These are phyloP conservation scores for Marasmius tenuissimus DNA, from an alignment of 1,284 basidiomycete species.

Conservation along the genomic window DNA sequence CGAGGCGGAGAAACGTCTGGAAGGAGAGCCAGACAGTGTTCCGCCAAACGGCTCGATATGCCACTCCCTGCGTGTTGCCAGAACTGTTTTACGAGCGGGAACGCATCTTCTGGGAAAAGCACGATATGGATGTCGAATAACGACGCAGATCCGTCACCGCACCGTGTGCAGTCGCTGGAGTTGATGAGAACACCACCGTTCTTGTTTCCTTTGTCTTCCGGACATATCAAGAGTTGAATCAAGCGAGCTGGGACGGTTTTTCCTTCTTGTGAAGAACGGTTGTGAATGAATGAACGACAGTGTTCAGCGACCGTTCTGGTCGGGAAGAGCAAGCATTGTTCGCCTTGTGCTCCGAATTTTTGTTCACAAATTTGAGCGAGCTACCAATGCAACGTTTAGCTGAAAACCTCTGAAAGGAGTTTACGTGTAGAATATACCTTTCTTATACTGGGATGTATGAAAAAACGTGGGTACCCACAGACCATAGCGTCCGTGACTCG, in stretches of 20 bases:
- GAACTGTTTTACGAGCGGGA: constrained; percentile 82
- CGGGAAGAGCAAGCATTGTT: constrained; percentile 79
- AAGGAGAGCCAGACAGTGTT: constrained; percentile 76
- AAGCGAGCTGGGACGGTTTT: constrained; percentile 57
- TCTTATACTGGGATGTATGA: constrained; percentile 86
- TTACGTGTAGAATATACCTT: constrained; percentile 57
- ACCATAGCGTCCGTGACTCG: constrained; percentile 84
- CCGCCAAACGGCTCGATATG: constrained; percentile 86
- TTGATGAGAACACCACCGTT: constrained; percentile 22
- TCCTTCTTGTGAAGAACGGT: constrained; percentile 42
- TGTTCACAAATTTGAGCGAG: constrained; percentile 75
- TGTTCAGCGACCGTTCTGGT: constrained; percentile 70
- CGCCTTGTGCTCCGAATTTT: constrained; percentile 72
- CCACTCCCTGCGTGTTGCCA: constrained; percentile 97
- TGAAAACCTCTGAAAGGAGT: background rate
- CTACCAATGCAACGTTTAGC: too few relatives aligned
- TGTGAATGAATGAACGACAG: constrained; percentile 76
- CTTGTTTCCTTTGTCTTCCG: constrained; percentile 43
- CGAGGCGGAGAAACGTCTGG: constrained; percentile 32
- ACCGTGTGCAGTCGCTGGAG: constrained; percentile 17
- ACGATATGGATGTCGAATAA: constrained; percentile 76
- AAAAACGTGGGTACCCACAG: constrained; percentile 97
- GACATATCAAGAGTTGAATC: constrained; percentile 74
- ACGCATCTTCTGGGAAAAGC: constrained; percentile 71
- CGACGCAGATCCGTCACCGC: constrained; percentile 19